Evolutionary conservation across 495 filamentous ascomycete genomes (phyloP).

Genomic region (Cercophora scortea): DNA sequence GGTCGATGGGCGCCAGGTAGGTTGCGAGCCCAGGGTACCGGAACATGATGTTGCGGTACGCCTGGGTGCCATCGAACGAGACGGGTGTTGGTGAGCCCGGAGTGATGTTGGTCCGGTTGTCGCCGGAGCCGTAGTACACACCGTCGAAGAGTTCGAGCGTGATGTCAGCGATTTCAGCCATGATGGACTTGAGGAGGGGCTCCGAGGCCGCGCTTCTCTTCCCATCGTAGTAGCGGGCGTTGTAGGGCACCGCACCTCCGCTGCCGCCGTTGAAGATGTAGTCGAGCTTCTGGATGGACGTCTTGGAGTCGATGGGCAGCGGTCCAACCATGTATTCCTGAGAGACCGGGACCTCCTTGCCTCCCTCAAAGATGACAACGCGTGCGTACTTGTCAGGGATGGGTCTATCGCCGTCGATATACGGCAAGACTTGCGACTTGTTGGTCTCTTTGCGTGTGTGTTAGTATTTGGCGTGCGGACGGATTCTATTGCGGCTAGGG

Average conservation of each 20-base stretch:
- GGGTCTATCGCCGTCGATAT: conserved; percentile 31
- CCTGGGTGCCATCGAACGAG: conserved; percentile 24
- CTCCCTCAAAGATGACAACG: conserved; percentile 36
- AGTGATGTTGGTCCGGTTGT: conserved; percentile 22
- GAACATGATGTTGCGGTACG: conserved; percentile 26
- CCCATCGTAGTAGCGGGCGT: conserved; percentile 27
- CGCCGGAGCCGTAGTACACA: conserved; percentile 21
- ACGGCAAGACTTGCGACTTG: conserved; percentile 42
- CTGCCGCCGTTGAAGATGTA: conserved; percentile 37
- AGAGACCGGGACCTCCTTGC: conserved; percentile 34
- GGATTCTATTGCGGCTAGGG: too few species aligned
- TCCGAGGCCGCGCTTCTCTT: conserved; percentile 17
- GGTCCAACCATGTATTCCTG: conserved; percentile 45
- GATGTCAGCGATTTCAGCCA: conserved; percentile 29
- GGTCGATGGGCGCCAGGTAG: conserved; percentile 27
- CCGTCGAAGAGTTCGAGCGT: conserved; percentile 24
- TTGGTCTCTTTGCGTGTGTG: conserved; percentile 34
- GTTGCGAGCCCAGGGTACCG: conserved; percentile 23
- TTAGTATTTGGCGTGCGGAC: too few species aligned
- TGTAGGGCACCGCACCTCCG: conserved; percentile 25
- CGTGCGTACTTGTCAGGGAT: conserved; percentile 42
- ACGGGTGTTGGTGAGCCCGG: conserved; percentile 19
- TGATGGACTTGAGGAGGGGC: conserved; percentile 20
- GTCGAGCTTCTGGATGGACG: conserved; percentile 30
- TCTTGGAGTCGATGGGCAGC: conserved; percentile 32